These are phyloP conservation scores for Geotrichum phurueaensis DNA, from an alignment of 1,139 yeast species.

Conservation along the genomic window DNA sequence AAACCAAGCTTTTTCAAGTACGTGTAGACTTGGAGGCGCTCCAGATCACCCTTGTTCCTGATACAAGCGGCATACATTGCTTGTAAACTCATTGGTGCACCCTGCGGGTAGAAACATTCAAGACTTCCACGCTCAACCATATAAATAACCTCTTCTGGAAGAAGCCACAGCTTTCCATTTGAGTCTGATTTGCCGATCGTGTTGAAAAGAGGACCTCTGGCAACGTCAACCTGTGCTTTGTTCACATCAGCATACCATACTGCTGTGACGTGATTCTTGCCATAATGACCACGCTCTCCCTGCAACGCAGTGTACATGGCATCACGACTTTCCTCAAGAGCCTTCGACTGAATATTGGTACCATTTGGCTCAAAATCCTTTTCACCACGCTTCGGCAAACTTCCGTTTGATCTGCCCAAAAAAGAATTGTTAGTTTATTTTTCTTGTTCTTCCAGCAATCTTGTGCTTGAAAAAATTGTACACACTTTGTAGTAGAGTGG, in stretches of 20 bases:
- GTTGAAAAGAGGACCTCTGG: slow-evolving; percentile 68
- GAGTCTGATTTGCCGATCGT: slow-evolving; percentile 62
- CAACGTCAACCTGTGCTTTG: slow-evolving; percentile 47
- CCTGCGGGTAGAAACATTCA: slow-evolving; percentile 44
- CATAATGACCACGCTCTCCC: slow-evolving; percentile 53
- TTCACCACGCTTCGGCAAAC: slow-evolving; percentile 65
- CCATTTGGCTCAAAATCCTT: slow-evolving; percentile 88
- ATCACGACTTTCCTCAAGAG: slow-evolving; percentile 51
- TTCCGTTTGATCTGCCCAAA: slow-evolving; percentile 28
- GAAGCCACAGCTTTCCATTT: slow-evolving; percentile 46
- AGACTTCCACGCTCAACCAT: slow-evolving; percentile 79
- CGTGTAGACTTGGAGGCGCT: slow-evolving; percentile 64
- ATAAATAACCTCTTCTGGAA: slow-evolving; percentile 66
- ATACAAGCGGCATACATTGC: slow-evolving; percentile 57
- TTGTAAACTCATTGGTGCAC: slow-evolving; percentile 53
- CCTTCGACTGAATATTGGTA: slow-evolving; percentile 50
- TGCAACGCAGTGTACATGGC: slow-evolving; percentile 70
- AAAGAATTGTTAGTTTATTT: slow-evolving; percentile 6
- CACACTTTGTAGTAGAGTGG: slow-evolving; percentile 20
- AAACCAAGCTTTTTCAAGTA: slow-evolving; percentile 77
- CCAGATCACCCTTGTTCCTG: slow-evolving; percentile 42
- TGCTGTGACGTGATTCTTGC: slow-evolving; percentile 34
- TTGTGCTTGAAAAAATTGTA: not conserved
- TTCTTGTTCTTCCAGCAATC: not conserved
- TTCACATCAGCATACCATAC: slow-evolving; percentile 43